Conservation (phyloP, 805 yeast species). For the Ogataea neopini region DNA sequence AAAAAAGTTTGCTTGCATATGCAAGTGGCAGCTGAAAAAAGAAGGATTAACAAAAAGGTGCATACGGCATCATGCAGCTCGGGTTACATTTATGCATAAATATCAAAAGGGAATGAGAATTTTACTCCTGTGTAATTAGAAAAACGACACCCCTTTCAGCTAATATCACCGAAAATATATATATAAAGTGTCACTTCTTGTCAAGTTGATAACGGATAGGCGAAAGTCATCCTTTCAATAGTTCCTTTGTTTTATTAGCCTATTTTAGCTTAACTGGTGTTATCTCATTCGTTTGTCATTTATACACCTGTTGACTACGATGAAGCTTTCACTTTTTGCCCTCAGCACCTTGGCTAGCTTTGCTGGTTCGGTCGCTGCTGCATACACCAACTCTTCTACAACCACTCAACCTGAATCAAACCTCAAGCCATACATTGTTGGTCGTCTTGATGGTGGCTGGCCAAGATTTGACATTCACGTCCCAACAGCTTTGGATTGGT, state of each 20-base stretch:
- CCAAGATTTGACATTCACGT: constrained; percentile 24
- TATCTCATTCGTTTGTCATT: constrained; percentile 20
- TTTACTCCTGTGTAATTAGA: not conserved
- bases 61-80: not conserved
- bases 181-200: constrained; percentile 1
- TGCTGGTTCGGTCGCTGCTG: constrained; percentile 22
- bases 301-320: constrained; percentile 11
- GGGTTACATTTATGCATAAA: not conserved
- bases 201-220: not conserved
- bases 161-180: not conserved
- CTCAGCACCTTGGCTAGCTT: constrained; percentile 17
- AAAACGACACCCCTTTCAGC: not conserved
- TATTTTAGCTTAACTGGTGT: constrained; percentile 5
- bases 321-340: constrained; percentile 25
- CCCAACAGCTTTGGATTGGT: constrained; percentile 19
- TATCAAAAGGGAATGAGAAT: not conserved
- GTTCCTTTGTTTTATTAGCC: not conserved
- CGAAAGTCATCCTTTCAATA: not conserved
- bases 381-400: constrained; percentile 22
- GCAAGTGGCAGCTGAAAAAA: not conserved
- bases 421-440: constrained; percentile 22
- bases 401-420: constrained; percentile 1
- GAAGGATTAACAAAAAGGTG: not conserved
- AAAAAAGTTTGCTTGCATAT: not conserved
- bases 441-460: constrained; percentile 17